These are phyloP conservation scores for Plantago ovata DNA, from an alignment of 257 asterid genomes.

Conservation along the genomic window DNA sequence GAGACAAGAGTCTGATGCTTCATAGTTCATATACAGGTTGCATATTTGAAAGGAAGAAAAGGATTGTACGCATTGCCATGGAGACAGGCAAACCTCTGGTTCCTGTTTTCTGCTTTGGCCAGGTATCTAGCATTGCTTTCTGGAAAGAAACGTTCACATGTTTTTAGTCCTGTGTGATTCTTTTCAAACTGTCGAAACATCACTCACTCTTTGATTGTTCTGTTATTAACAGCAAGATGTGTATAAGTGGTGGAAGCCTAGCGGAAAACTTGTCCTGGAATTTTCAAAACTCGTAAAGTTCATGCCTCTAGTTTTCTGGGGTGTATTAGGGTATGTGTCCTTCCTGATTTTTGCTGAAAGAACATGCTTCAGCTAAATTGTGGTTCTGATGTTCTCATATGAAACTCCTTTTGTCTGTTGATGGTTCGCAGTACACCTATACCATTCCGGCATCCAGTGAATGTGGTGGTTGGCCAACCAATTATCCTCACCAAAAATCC, in stretches of 20 bases:
- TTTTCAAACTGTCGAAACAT: background rate
- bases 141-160: background rate
- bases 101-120: slow-evolving; percentile 96
- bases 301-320: slow-evolving; percentile 83
- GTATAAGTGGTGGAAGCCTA: slow-evolving; percentile 92
- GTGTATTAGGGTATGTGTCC: slow-evolving; percentile 72
- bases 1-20: slow-evolving; percentile 17
- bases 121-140: slow-evolving; percentile 39
- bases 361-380: slow-evolving; percentile 1
- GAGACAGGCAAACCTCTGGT: slow-evolving; percentile 89
- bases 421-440: slow-evolving; percentile 70
- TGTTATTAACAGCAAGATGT: slow-evolving; percentile 49
- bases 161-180: slow-evolving; percentile 5
- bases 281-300: slow-evolving; percentile 77
- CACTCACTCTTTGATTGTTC: slow-evolving; percentile 19
- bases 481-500: slow-evolving; percentile 56
- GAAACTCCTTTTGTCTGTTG: background rate
- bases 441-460: slow-evolving; percentile 69
- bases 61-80: slow-evolving; percentile 86
- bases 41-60: slow-evolving; percentile 55
- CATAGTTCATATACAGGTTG: slow-evolving; percentile 42
- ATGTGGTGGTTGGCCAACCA: slow-evolving; percentile 92
- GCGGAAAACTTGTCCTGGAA: slow-evolving; percentile 53
- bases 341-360: slow-evolving; percentile 8
- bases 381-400: background rate